phyloP scores from a whole-genome alignment of 176 grass and related monocot species.

The Juncus inflexus region DNA sequence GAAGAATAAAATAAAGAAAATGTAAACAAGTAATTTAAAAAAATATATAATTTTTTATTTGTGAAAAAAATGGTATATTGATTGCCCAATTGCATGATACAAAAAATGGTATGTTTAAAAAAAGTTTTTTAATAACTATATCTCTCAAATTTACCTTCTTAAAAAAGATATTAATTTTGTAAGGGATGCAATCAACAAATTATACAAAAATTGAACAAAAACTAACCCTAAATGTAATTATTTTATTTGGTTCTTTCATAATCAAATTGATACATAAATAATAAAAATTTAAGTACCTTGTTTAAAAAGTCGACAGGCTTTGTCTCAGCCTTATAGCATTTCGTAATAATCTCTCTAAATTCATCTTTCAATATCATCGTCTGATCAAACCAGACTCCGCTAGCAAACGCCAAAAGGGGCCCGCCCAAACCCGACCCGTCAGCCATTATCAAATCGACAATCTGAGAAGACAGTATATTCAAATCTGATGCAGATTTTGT shows the following conservation, averaged over 20 bases:
- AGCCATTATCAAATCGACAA: constrained; percentile 62
- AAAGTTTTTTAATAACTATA: too few relatives aligned
- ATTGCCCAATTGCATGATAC: too few relatives aligned
- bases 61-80: too few relatives aligned
- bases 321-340: constrained; percentile 34
- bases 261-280: too few relatives aligned
- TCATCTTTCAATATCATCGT: constrained; percentile 32
- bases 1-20: too few relatives aligned
- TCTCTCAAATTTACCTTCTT: too few relatives aligned
- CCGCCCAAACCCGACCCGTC: constrained; percentile 51
- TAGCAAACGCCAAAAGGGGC: constrained; percentile 51
- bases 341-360: constrained; percentile 39
- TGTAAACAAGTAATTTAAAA: too few relatives aligned
- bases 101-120: too few relatives aligned
- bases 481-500: constrained; percentile 18
- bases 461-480: constrained; percentile 46
- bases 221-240: neutral
- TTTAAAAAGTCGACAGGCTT: constrained; percentile 37
- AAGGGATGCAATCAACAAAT: neutral
- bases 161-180: neutral
- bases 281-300: constrained; percentile 10
- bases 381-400: constrained; percentile 53
- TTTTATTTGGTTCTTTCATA: neutral
- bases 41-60: too few relatives aligned
- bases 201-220: neutral